Evolutionary conservation across 2,329 filamentous ascomycete genomes (phyloP).

Genomic region (Shiraia sp.): DNA sequence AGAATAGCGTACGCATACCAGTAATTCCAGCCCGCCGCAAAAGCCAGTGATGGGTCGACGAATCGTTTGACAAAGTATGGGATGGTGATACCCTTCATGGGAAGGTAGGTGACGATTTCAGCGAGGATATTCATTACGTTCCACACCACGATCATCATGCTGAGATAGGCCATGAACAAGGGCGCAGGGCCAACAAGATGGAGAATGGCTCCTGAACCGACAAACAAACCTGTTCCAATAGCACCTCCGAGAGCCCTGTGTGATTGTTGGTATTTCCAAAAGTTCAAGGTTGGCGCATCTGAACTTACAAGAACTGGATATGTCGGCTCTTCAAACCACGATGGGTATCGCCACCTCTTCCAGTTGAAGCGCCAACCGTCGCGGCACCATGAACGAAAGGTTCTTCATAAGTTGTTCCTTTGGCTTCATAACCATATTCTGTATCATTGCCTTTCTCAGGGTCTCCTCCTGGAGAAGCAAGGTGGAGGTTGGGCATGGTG

Average conservation of each 20-base stretch:
- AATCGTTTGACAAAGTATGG: conserved; percentile 47
- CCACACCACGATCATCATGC: conserved; percentile 45
- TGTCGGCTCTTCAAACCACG: conserved; percentile 44
- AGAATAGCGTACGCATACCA: conserved; percentile 43
- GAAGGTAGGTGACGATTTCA: conserved; percentile 47
- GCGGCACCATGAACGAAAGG: conserved; percentile 30
- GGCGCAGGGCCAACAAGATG: conserved; percentile 38
- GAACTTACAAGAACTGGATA: conserved; percentile 42
- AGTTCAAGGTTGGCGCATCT: background rate
- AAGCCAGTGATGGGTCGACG: conserved; percentile 52
- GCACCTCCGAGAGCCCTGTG: conserved; percentile 63
- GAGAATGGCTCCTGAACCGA: conserved; percentile 41
- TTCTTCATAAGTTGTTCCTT: conserved; percentile 19
- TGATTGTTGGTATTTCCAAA: conserved; percentile 38
- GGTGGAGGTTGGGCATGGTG: conserved; percentile 29
- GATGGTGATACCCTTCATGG: conserved; percentile 45
- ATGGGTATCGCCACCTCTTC: conserved; percentile 38
- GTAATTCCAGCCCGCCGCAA: conserved; percentile 38
- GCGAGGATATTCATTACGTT: conserved; percentile 48
- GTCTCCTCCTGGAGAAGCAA: conserved; percentile 16
- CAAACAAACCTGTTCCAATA: conserved; percentile 50
- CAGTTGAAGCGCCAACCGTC: conserved; percentile 33
- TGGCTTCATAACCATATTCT: conserved; percentile 22
- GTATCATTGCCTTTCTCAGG: conserved; percentile 30
- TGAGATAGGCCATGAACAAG: conserved; percentile 43